Percentiles rank a stretch among this genome's conserved stretches.
Evolutionary conservation across 2,329 filamentous ascomycete species (phyloP).

Genomic region (Colletotrichum higginsianum): DNA sequence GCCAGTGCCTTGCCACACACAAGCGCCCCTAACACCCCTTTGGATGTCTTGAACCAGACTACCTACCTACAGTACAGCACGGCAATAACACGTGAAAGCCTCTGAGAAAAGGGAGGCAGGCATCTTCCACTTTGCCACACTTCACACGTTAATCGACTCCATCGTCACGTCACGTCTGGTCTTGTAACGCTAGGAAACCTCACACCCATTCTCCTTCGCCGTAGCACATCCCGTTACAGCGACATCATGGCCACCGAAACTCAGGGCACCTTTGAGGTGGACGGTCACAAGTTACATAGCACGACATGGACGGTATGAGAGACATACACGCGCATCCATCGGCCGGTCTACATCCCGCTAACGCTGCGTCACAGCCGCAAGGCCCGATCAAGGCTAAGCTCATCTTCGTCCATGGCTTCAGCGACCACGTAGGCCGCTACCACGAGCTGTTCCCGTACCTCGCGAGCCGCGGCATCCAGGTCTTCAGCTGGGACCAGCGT

Average conservation of each 20-base stretch:
- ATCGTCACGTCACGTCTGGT: neutral
- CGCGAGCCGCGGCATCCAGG: slow-evolving; percentile 79
- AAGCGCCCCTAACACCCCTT: slow-evolving; percentile 16
- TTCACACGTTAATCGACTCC: neutral
- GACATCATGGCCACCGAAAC: slow-evolving; percentile 56
- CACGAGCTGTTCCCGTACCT: slow-evolving; percentile 80
- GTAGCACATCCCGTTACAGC: neutral
- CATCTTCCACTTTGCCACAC: neutral
- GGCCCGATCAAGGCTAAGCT: slow-evolving; percentile 77
- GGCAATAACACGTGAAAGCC: slow-evolving; percentile 20
- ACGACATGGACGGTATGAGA: slow-evolving; percentile 72
- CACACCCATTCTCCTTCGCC: neutral
- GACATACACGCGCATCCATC: slow-evolving; percentile 1
- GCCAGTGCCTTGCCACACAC: neutral
- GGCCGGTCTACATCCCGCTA: slow-evolving; percentile 1
- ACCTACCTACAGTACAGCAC: no score
- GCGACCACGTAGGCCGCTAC: slow-evolving; percentile 87
- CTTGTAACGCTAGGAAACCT: neutral
- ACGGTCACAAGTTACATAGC: slow-evolving; percentile 64
- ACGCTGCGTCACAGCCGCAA: slow-evolving; percentile 61
- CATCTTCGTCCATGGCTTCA: slow-evolving; percentile 91
- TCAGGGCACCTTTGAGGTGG: slow-evolving; percentile 67
- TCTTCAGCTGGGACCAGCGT: slow-evolving; percentile 86
- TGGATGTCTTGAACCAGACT: slow-evolving; percentile 20
- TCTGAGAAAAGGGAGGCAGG: slow-evolving; percentile 7